Conservation (phyloP, 306 rosid species). For the Prunus fruticosa region DNA sequence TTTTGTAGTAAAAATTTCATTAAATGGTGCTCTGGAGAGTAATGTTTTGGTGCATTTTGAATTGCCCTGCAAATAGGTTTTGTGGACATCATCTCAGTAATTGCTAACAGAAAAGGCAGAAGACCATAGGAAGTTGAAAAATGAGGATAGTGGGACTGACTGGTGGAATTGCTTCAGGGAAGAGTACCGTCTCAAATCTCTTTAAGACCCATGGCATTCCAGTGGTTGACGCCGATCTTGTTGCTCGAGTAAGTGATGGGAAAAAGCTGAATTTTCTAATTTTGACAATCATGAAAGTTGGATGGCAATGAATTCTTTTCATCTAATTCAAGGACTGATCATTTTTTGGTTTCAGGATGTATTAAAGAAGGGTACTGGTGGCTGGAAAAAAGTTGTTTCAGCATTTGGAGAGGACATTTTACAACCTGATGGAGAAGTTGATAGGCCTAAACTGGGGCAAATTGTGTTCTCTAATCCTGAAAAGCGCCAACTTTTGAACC, state of each 20-base stretch:
- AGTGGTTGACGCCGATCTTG: slow-evolving; percentile 71
- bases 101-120: not conserved
- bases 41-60: too few relatives aligned
- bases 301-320: not conserved
- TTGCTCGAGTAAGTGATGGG: slow-evolving; percentile 61
- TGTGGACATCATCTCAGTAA: not conserved
- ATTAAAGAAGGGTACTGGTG: slow-evolving; percentile 65
- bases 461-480: slow-evolving; percentile 73
- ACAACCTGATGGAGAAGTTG: slow-evolving; percentile 66
- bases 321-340: not conserved
- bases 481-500: slow-evolving; percentile 74
- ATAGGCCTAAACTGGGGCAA: slow-evolving; percentile 72
- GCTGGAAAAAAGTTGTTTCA: slow-evolving; percentile 67
- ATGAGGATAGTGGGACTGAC: slow-evolving; percentile 86
- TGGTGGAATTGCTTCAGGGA: slow-evolving; percentile 80
- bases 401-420: slow-evolving; percentile 75
- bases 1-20: not conserved
- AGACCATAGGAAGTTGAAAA: not conserved
- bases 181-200: slow-evolving; percentile 79
- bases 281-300: not conserved
- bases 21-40: not conserved
- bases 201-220: slow-evolving; percentile 69
- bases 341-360: slow-evolving; percentile 47
- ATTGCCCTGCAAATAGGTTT: not conserved
- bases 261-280: not conserved